A percentile compares a stretch with the other conserved stretches of the same genome.
These are phyloP conservation scores for Cardamine occulta DNA, from an alignment of 345 rosid genomes.

Conservation along the genomic window DNA sequence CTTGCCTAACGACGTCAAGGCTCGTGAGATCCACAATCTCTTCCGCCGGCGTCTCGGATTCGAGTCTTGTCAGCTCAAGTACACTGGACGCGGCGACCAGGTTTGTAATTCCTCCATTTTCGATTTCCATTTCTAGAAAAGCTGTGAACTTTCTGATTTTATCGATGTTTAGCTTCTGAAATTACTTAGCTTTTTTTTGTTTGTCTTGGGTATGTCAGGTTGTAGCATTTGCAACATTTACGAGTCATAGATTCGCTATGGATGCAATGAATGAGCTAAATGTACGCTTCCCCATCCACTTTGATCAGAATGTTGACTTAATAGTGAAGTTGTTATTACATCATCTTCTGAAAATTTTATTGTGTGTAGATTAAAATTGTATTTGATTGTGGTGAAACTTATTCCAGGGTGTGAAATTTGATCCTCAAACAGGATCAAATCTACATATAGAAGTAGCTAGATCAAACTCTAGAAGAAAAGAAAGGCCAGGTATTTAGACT, in stretches of 20 bases:
- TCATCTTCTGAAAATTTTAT: no score
- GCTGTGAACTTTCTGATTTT: conserved; percentile 9
- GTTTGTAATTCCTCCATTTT: conserved; percentile 37
- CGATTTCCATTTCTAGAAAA: conserved; percentile 7
- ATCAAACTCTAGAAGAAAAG: conserved; percentile 82
- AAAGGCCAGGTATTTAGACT: conserved; percentile 56
- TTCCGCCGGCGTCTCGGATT: conserved; percentile 80
- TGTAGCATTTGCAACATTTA: conserved; percentile 88
- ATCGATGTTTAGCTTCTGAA: conserved; percentile 3
- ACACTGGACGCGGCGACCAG: conserved; percentile 94
- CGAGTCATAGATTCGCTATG: conserved; percentile 70
- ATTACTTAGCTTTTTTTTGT: neutral
- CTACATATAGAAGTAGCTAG: conserved; percentile 87
- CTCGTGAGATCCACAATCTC: conserved; percentile 91
- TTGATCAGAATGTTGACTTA: no score
- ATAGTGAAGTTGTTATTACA: no score
- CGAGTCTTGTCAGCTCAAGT: conserved; percentile 85
- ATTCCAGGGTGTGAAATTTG: conserved; percentile 77
- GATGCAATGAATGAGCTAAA: conserved; percentile 71
- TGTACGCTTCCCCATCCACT: no score
- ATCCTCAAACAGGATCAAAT: conserved; percentile 74
- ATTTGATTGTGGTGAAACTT: conserved; percentile 18
- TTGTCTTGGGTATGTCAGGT: conserved; percentile 50
- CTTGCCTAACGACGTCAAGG: conserved; percentile 84
- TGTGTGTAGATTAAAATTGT: no score